Percentiles rank a stretch among this genome's conserved stretches.
Conservation (phyloP, 176 grass and related monocot species). For the Puccinellia tenuiflora region DNA sequence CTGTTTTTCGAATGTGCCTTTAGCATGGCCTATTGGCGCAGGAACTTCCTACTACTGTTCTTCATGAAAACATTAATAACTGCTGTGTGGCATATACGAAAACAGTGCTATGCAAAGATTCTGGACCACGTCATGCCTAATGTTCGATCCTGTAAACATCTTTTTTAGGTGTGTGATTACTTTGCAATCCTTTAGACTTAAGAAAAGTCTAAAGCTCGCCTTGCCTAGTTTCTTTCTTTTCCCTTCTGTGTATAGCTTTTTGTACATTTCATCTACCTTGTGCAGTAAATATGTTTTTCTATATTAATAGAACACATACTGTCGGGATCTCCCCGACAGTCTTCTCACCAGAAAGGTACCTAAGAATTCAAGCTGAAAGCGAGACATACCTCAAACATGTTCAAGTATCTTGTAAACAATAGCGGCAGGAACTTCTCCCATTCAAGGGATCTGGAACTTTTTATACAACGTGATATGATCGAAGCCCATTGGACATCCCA, state of each 20-base stretch:
- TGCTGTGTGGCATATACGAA: neutral
- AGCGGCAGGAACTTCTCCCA: slow-evolving; percentile 78
- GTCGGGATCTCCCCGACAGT: neutral
- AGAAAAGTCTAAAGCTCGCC: neutral
- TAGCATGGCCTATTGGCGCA: neutral
- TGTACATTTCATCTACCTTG: neutral
- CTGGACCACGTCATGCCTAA: neutral
- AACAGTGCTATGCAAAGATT: neutral
- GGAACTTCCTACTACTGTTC: neutral
- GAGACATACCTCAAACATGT: slow-evolving; percentile 89
- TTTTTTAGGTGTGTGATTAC: neutral
- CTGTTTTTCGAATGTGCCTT: neutral
- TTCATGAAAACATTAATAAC: neutral
- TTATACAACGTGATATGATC: slow-evolving; percentile 85
- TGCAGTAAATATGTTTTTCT: neutral
- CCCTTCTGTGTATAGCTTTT: neutral
- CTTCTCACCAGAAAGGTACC: neutral
- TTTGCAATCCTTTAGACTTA: neutral
- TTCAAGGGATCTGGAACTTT: slow-evolving; percentile 61
- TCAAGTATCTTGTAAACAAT: slow-evolving; percentile 73
- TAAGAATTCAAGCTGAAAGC: slow-evolving; percentile 20
- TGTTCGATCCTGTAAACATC: neutral
- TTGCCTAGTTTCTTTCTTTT: neutral
- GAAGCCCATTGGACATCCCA: slow-evolving; percentile 92
- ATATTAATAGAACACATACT: neutral